Base-by-base conservation (phyloP, 2,329 filamentous ascomycete species). In the Fusarium newnesense region DNA sequence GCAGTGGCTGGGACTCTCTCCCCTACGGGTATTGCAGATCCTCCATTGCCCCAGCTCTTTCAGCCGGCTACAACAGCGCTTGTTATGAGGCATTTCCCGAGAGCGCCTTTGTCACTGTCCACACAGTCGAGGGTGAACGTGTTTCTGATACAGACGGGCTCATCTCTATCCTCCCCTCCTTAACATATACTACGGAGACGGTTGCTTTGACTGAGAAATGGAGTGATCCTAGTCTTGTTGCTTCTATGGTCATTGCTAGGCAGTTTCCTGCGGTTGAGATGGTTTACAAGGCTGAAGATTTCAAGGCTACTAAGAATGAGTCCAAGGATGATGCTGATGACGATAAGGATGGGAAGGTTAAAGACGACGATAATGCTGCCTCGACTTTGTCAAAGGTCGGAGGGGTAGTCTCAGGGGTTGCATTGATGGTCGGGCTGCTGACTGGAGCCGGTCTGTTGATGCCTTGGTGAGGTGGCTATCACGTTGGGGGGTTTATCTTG, bases 221-320 rank as follows among this genome's bases (percentile, higher is more conserved):
- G 43, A 21, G n/a, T 26, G 30, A 67, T n/a, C 46, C 57, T 34
- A 60, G 28, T 18, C 12, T 40, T 42, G 50, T 19, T 68, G 32
- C 26, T 21, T 26, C 26, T 7, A 18, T 60, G 50, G 60, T 37
- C 2, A 28, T 69, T 37, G 39, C 42, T 4, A 62, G 61, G 8
- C 39, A 32, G 16, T 18, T 73, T 12, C 71, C 73, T 9, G 74
- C 59, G 10, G 60, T 75, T 28, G 57, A 66, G 4, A 54, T 78
- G 11, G 46, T 77, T 8, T 67, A 68, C 42, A 49, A 74, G 37
- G 53, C 62, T n/a, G 47, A 56, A 2, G 75, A 78, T 47, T 24
- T 61, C 13, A 61, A 67, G 6, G 40, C 57, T 19, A 36, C 59
- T 9, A 53, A 49, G 9, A 54, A 46, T 5, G 70, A 67, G 42